Evolutionary conservation across 2,329 filamentous ascomycete genomes (phyloP).

Genomic region (Ophiostoma quercus): DNA sequence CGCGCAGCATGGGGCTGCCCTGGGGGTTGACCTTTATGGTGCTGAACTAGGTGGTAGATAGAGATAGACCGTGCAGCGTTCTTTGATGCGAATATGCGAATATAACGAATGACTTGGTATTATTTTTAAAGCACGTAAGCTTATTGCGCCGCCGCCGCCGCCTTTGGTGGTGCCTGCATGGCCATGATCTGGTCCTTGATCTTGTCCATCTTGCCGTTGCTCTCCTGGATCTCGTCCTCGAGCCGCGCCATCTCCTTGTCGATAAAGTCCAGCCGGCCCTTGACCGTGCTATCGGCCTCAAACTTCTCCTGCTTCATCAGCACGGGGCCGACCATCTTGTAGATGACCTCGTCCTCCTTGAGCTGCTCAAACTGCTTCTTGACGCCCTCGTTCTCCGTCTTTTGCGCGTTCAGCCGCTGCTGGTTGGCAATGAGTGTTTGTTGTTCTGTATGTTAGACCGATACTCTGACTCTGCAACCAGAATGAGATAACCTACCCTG

Average conservation of each 20-base stretch:
- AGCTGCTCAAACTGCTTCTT: slow-evolving; percentile 81
- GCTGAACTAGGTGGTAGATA: slow-evolving; percentile 31
- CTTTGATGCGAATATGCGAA: neutral
- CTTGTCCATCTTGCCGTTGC: slow-evolving; percentile 52
- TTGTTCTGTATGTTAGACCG: slow-evolving; percentile 56
- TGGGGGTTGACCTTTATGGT: slow-evolving; percentile 38
- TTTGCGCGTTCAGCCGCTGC: slow-evolving; percentile 89
- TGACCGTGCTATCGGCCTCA: slow-evolving; percentile 86
- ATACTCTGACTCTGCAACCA: neutral
- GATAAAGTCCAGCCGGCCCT: slow-evolving; percentile 87
- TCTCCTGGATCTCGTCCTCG: slow-evolving; percentile 51
- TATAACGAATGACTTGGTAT: neutral
- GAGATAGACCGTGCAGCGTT: neutral
- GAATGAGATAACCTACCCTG: slow-evolving; percentile 51
- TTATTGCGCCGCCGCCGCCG: slow-evolving; percentile 3
- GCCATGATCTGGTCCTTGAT: slow-evolving; percentile 58
- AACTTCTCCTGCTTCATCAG: slow-evolving; percentile 89
- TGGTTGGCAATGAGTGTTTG: slow-evolving; percentile 69
- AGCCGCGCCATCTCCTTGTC: slow-evolving; percentile 70
- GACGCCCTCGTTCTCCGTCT: slow-evolving; percentile 85
- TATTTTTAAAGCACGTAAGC: slow-evolving; percentile 21
- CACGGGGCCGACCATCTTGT: slow-evolving; percentile 91
- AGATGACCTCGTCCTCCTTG: slow-evolving; percentile 79
- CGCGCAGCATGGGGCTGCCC: slow-evolving; percentile 37
- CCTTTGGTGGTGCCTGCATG: slow-evolving; percentile 43